Evolutionary conservation across 306 rosid species (phyloP), one percentile per base, ranked within the genome.

Genomic region (Quercus glauca): DNA sequence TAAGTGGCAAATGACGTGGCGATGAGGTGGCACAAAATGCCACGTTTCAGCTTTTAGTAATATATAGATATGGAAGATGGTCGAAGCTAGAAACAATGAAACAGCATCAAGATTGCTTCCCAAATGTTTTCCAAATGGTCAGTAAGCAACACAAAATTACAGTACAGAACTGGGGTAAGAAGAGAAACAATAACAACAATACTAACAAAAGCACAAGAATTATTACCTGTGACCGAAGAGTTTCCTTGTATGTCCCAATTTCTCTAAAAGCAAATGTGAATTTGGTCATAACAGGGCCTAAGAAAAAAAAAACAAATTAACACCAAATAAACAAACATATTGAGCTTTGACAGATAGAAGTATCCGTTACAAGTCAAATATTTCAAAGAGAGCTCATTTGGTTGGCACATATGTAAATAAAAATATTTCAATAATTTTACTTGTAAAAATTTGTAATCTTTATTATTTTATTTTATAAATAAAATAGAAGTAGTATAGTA

Each of bases 281-380:
- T 87, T 95, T 95, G 78, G 90, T 83, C 94, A 93, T 89, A 70
- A 90, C 94, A 79, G 97, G 98, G 76, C 98, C 99, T 95, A 76
- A 78, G 67, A 65, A 60, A 78, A 53, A n/a, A 60, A 56, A 78
- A 26, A 71, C 11, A 63, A 81, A 14, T 45, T 76, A 21, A 76
- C 55, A 68, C 37, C 26, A 81, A 83, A 31, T 29, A 60, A 57
- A 26, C 26, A 57, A 35, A n/a, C 28, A 19, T 41, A 68, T 0
- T 6, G 6, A 19, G 37, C 77, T 49, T 49, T 49, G 53, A 49
- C 15, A 49, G 15, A 12, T 68, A 25, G 43, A 77, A 83, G 15
- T 71, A 53, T 64, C 71, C 67, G 43, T 41, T 60, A 55, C 41
- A 63, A 61, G 64, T 73, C 74, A 51, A 59, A 73, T 17, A 65